A percentile compares a stretch with the other conserved stretches of the same genome.
Evolutionary conservation across 139 green algal genomes (phyloP).

Genomic region (Coelastrella sp.): DNA sequence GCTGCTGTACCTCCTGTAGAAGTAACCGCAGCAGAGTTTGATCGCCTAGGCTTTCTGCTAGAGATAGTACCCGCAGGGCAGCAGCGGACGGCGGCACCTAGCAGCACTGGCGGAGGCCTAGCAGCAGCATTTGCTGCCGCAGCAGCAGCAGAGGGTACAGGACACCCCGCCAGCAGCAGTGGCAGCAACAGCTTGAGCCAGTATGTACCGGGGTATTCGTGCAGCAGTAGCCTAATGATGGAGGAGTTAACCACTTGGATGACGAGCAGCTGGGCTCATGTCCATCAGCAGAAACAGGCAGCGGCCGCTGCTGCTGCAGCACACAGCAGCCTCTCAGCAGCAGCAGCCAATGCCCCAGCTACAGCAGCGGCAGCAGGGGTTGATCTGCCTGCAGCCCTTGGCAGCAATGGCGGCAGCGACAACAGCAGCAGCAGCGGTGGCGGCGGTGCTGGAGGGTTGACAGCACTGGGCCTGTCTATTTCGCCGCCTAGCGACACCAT

Average conservation of each 20-base stretch:
- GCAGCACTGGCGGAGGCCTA: not conserved
- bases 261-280: not conserved
- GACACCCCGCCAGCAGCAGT: not conserved
- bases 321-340: not conserved
- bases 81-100: not conserved
- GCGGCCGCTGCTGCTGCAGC: not conserved
- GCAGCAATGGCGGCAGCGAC: not conserved
- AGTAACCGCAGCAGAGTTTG: constrained; percentile 72
- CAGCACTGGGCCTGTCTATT: not conserved
- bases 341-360: constrained; percentile 17
- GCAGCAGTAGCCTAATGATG: not conserved
- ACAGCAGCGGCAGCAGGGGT: constrained; percentile 14
- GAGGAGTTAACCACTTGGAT: constrained; percentile 39
- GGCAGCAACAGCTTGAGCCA: constrained; percentile 37
- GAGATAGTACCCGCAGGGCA: not conserved
- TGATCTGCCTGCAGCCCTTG: no score
- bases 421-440: constrained; percentile 20
- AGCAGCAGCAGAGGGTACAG: not conserved
- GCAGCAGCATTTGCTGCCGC: not conserved
- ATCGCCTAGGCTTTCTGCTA: constrained; percentile 78
- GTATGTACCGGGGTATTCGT: not conserved
- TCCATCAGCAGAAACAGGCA: constrained; percentile 19
- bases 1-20: constrained; percentile 5
- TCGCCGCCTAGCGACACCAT: not conserved
- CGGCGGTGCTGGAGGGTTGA: not conserved